Conservation (phyloP, 495 filamentous ascomycete genomes). For the Thozetella sp. region DNA sequence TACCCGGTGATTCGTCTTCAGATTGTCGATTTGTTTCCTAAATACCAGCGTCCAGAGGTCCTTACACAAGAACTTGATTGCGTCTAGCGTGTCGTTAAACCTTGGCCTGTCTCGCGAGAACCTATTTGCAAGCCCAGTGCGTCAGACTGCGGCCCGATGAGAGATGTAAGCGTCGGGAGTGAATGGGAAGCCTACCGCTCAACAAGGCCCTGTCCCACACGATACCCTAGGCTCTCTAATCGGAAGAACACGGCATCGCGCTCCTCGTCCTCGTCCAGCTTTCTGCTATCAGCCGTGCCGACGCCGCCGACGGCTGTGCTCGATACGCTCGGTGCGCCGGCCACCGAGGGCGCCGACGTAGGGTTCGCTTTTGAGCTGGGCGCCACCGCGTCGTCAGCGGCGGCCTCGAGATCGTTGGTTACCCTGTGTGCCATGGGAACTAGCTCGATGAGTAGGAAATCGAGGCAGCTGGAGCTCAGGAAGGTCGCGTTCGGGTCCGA, state of each 20-base stretch:
- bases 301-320: slow-evolving; percentile 16
- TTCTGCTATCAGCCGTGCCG: slow-evolving; percentile 13
- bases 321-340: slow-evolving; percentile 24
- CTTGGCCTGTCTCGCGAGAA: slow-evolving; percentile 87
- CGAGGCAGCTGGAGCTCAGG: slow-evolving; percentile 79
- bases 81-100: slow-evolving; percentile 83
- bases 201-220: slow-evolving; percentile 89
- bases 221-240: slow-evolving; percentile 84
- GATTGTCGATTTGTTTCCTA: slow-evolving; percentile 94
- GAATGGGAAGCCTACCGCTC: slow-evolving; percentile 70
- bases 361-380: neutral
- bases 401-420: slow-evolving; percentile 54
- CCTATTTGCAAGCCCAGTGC: slow-evolving; percentile 37
- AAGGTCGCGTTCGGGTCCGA: slow-evolving; percentile 78
- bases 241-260: slow-evolving; percentile 81
- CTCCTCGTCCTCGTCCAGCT: slow-evolving; percentile 70
- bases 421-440: slow-evolving; percentile 92
- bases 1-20: slow-evolving; percentile 97
- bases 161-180: neutral
- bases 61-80: slow-evolving; percentile 98
- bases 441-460: slow-evolving; percentile 93
- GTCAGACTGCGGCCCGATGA: neutral
- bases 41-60: slow-evolving; percentile 95
- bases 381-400: slow-evolving; percentile 10
- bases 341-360: slow-evolving; percentile 11